phyloP scores from a whole-genome alignment of 2,329 filamentous ascomycete species.

The Geoglossum cookeanum region DNA sequence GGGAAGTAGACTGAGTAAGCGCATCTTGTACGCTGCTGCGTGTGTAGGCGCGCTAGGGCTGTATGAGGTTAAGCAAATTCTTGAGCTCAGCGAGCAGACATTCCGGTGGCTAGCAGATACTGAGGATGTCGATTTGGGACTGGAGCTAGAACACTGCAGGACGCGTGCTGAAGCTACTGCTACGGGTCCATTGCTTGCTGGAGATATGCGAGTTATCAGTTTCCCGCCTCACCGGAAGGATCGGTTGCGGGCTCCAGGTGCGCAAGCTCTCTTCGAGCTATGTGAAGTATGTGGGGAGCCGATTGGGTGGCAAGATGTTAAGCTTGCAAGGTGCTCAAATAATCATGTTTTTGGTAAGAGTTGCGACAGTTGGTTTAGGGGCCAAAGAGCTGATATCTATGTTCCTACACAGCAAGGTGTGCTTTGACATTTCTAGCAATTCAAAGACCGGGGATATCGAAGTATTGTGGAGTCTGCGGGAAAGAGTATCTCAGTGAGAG shows the following conservation, averaged over 20 bases:
- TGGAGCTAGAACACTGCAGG: neutral
- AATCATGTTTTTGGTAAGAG: conserved; percentile 32
- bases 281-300: conserved; percentile 32
- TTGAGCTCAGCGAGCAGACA: neutral
- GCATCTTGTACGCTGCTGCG: conserved; percentile 1
- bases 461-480: conserved; percentile 33
- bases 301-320: conserved; percentile 28
- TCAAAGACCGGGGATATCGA: conserved; percentile 32
- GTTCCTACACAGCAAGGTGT: conserved; percentile 27
- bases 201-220: conserved; percentile 3
- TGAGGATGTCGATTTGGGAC: neutral
- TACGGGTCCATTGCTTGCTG: neutral
- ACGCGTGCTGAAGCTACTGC: neutral
- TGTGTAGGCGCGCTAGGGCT: neutral
- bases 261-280: conserved; percentile 21
- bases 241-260: conserved; percentile 2
- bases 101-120: neutral
- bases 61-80: neutral
- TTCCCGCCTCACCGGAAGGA: neutral
- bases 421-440: conserved; percentile 34
- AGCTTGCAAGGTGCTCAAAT: conserved; percentile 27
- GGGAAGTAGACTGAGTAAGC: neutral
- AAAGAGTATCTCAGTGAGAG: conserved; percentile 27
- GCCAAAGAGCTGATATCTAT: conserved; percentile 6
- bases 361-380: neutral